Evolutionary conservation across 208 protist species (phyloP).

Genomic region (Leishmania major): DNA sequence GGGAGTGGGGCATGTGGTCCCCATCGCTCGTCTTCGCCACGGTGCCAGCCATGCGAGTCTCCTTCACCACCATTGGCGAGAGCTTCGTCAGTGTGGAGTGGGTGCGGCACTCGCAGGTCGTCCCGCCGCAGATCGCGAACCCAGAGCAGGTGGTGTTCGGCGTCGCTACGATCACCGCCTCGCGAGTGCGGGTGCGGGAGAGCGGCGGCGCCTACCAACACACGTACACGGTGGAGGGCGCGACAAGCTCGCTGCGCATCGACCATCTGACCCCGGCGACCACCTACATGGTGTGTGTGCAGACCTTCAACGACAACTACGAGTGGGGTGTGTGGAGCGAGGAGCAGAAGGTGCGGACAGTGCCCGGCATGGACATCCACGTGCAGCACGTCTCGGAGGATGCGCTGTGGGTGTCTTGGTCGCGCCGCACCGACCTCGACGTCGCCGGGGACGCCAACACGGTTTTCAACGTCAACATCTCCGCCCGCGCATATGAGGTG

Average conservation of each 20-base stretch:
- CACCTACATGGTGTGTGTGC: conserved; percentile 87
- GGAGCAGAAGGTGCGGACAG: conserved; percentile 86
- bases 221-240: conserved; percentile 72
- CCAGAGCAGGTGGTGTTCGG: conserved; percentile 56
- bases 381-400: conserved; percentile 91
- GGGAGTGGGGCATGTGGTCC: conserved; percentile 93
- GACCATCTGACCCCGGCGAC: conserved; percentile 75
- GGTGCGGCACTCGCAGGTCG: conserved; percentile 69
- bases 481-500: conserved; percentile 79
- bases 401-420: conserved; percentile 86
- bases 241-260: conserved; percentile 62
- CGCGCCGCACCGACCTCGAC: conserved; percentile 66
- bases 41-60: conserved; percentile 74
- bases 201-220: conserved; percentile 67
- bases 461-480: conserved; percentile 80
- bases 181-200: conserved; percentile 83
- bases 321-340: conserved; percentile 92
- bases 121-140: conserved; percentile 63
- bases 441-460: conserved; percentile 67
- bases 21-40: conserved; percentile 82
- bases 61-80: conserved; percentile 88
- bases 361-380: conserved; percentile 83
- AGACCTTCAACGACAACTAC: conserved; percentile 92
- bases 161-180: conserved; percentile 78
- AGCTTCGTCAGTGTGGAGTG: conserved; percentile 81